phyloP scores from a whole-genome alignment of 345 rosid species.

The Lepidium sativum region DNA sequence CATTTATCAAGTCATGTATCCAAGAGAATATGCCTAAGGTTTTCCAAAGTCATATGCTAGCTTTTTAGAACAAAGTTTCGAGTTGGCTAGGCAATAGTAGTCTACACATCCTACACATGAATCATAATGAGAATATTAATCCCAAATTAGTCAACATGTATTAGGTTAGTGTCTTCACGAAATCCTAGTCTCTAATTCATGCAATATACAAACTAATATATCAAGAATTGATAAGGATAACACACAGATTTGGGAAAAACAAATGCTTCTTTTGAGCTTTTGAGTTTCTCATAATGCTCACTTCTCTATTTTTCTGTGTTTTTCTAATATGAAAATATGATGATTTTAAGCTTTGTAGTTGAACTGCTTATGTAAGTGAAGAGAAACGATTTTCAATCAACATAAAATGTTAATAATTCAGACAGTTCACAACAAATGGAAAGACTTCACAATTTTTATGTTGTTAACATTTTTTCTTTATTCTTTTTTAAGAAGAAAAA shows the following conservation, averaged over 20 bases:
- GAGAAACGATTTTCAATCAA: neutral
- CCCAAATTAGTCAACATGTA: neutral
- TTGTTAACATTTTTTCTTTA: neutral
- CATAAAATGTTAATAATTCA: neutral
- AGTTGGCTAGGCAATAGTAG: neutral
- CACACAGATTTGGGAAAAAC: neutral
- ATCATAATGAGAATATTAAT: neutral
- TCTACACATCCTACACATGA: neutral
- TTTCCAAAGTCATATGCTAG: neutral
- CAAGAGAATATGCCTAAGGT: neutral
- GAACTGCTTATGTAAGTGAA: neutral
- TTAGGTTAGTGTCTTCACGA: neutral
- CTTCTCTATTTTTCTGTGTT: neutral
- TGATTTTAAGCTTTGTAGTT: neutral
- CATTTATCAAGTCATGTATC: neutral
- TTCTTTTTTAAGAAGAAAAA: neutral
- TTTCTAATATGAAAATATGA: neutral
- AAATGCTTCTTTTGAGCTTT: neutral
- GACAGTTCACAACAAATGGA: neutral
- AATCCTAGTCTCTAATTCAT: neutral
- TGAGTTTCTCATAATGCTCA: neutral
- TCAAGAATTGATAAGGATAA: neutral
- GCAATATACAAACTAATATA: neutral
- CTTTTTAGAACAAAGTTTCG: neutral
- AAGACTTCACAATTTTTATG: neutral